These are phyloP conservation scores for Cocos nucifera DNA, from an alignment of 176 grass and related monocot species.

Conservation along the genomic window DNA sequence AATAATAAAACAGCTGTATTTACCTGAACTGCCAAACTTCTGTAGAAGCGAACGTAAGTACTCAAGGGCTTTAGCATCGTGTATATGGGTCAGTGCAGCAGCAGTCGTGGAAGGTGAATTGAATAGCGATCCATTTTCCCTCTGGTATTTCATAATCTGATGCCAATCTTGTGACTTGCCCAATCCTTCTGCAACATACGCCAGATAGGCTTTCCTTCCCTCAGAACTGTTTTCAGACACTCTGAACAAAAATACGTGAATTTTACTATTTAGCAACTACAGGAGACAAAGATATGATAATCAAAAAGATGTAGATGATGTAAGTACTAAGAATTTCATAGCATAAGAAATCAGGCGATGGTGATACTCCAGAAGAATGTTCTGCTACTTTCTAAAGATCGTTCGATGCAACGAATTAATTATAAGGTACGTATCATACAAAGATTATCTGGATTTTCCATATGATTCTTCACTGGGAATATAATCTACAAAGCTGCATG, in stretches of 20 bases:
- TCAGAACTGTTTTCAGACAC: conserved; percentile 16
- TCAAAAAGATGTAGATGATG: no score
- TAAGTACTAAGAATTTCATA: no score
- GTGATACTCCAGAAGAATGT: no score
- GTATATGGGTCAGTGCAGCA: conserved; percentile 26
- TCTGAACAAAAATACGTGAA: conserved; percentile 19
- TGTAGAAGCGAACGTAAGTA: conserved; percentile 44
- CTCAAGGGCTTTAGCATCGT: conserved; percentile 42
- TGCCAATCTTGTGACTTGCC: conserved; percentile 38
- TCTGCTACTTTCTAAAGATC: no score
- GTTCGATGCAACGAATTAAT: no score
- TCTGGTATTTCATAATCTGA: conserved; percentile 52
- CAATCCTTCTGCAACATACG: conserved; percentile 64
- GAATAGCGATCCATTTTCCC: conserved; percentile 64
- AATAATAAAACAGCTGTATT: background rate
- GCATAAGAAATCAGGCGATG: no score
- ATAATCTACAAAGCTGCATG: no score
- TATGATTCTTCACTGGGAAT: no score
- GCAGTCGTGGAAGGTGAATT: conserved; percentile 66
- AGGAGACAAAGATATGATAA: background rate
- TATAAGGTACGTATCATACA: no score
- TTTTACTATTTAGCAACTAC: background rate
- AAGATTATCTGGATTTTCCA: no score
- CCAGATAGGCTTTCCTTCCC: conserved; percentile 52
- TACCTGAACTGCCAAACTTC: conserved; percentile 56